phyloP scores from a whole-genome alignment of 164 flowering plant species.

The Macadamia tetraphylla region DNA sequence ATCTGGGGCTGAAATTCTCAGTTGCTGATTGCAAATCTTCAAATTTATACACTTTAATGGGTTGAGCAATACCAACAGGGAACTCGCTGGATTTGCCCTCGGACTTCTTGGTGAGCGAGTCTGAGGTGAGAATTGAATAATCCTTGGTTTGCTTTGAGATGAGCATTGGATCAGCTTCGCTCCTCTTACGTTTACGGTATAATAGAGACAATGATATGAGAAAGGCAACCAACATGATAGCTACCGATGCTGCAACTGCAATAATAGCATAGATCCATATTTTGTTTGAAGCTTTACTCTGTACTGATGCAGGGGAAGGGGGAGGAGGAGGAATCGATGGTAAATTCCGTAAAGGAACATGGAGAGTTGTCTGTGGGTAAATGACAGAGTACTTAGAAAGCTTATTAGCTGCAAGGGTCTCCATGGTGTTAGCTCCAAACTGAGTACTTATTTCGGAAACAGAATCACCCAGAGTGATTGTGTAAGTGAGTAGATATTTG shows the following conservation, averaged over 20 bases:
- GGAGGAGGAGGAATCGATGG: slow-evolving; percentile 26
- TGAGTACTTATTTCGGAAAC: slow-evolving; percentile 27
- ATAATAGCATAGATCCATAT: slow-evolving; percentile 43
- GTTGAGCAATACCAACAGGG: slow-evolving; percentile 26
- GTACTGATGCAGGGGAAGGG: slow-evolving; percentile 1
- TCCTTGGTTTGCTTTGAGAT: slow-evolving; percentile 3
- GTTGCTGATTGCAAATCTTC: slow-evolving; percentile 61
- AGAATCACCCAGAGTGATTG: slow-evolving; percentile 29
- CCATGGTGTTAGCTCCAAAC: slow-evolving; percentile 37
- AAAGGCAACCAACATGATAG: slow-evolving; percentile 15
- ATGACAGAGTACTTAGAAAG: slow-evolving; percentile 28
- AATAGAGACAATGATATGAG: slow-evolving; percentile 19
- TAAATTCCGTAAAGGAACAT: slow-evolving; percentile 51
- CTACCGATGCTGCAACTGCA: slow-evolving; percentile 33
- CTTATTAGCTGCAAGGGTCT: slow-evolving; percentile 49
- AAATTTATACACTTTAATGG: slow-evolving; percentile 48
- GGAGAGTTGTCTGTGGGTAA: slow-evolving; percentile 54
- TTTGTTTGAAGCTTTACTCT: slow-evolving; percentile 18
- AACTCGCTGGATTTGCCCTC: slow-evolving; percentile 31
- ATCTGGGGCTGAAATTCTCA: slow-evolving; percentile 41
- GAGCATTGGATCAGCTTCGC: slow-evolving; percentile 3
- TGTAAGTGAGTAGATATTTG: slow-evolving; percentile 49
- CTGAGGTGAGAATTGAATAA: background rate
- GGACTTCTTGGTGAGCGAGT: slow-evolving; percentile 2
- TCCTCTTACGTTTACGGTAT: slow-evolving; percentile 17